Percentiles rank a stretch among this genome's conserved stretches.
Conservation (phyloP, 2,329 filamentous ascomycete species). For the Stagonosporopsis cucurbitacearum region DNA sequence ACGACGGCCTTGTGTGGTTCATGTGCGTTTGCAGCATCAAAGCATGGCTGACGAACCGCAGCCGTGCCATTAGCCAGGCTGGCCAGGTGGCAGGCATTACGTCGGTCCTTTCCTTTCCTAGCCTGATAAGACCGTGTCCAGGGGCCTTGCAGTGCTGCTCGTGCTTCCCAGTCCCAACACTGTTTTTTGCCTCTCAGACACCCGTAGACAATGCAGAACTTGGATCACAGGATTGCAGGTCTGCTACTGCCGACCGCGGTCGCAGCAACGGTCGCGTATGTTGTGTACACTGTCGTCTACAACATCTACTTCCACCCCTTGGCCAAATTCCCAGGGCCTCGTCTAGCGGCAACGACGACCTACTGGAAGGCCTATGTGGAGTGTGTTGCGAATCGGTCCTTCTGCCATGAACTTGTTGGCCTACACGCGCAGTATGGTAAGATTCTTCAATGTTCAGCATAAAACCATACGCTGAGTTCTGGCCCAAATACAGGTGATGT, state of each 20-base stretch:
- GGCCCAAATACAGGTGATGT: slow-evolving; percentile 27
- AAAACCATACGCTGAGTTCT: slow-evolving; percentile 14
- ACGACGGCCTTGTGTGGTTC: no score
- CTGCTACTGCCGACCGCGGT: slow-evolving; percentile 22
- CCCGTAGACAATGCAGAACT: background rate
- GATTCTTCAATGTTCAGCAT: background rate
- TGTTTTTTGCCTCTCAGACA: background rate
- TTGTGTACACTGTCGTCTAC: slow-evolving; percentile 33
- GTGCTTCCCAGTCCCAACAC: background rate
- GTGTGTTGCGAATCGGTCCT: slow-evolving; percentile 36
- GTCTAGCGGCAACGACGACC: slow-evolving; percentile 25
- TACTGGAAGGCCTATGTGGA: slow-evolving; percentile 43
- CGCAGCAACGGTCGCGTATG: slow-evolving; percentile 23
- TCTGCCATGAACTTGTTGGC: slow-evolving; percentile 35
- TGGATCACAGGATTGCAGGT: slow-evolving; percentile 6
- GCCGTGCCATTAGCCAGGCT: background rate
- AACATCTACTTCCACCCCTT: slow-evolving; percentile 53
- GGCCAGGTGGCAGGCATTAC: no score
- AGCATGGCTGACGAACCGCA: background rate
- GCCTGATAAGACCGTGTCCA: background rate
- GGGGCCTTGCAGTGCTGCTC: background rate
- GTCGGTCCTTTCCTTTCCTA: slow-evolving; percentile 1
- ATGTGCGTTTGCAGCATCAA: background rate
- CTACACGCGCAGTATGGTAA: slow-evolving; percentile 39
- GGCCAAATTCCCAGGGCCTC: slow-evolving; percentile 52